Percentiles rank a stretch among this genome's conserved stretches.
Conservation (phyloP, 352 stramenopile genomes). For the Pythium oligandrum region DNA sequence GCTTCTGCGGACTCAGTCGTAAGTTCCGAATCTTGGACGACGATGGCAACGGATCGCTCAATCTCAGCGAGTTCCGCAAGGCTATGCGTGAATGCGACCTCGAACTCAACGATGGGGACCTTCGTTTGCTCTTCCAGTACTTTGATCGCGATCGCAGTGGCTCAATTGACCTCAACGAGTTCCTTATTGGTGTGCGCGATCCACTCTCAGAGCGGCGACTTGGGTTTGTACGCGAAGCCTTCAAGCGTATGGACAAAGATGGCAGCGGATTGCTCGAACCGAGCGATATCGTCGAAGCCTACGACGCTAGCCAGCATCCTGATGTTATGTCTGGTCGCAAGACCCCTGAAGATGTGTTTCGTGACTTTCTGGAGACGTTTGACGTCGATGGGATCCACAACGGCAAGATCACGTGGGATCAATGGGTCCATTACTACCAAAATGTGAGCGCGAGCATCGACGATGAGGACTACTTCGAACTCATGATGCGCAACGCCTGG, state of each 20-base stretch:
- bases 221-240: slow-evolving; percentile 81
- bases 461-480: slow-evolving; percentile 91
- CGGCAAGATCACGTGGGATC: slow-evolving; percentile 49
- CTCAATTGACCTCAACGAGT: slow-evolving; percentile 80
- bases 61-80: slow-evolving; percentile 69
- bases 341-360: slow-evolving; percentile 67
- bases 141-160: slow-evolving; percentile 87
- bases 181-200: slow-evolving; percentile 76
- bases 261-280: slow-evolving; percentile 69
- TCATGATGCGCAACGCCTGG: slow-evolving; percentile 89
- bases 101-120: slow-evolving; percentile 34
- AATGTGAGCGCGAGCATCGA: slow-evolving; percentile 88
- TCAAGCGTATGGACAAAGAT: slow-evolving; percentile 81
- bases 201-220: slow-evolving; percentile 77
- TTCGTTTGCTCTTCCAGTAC: slow-evolving; percentile 68
- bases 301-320: slow-evolving; percentile 81
- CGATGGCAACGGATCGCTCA: slow-evolving; percentile 62
- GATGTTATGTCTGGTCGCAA: slow-evolving; percentile 77
- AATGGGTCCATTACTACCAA: slow-evolving; percentile 85
- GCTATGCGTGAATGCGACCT: slow-evolving; percentile 55
- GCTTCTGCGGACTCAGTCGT: slow-evolving; percentile 74
- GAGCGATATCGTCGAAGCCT: slow-evolving; percentile 63
- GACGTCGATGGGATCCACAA: slow-evolving; percentile 45
- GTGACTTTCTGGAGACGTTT: slow-evolving; percentile 84
- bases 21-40: slow-evolving; percentile 75